Conservation (phyloP, 257 asterid genomes). For the Jacaranda mimosifolia region DNA sequence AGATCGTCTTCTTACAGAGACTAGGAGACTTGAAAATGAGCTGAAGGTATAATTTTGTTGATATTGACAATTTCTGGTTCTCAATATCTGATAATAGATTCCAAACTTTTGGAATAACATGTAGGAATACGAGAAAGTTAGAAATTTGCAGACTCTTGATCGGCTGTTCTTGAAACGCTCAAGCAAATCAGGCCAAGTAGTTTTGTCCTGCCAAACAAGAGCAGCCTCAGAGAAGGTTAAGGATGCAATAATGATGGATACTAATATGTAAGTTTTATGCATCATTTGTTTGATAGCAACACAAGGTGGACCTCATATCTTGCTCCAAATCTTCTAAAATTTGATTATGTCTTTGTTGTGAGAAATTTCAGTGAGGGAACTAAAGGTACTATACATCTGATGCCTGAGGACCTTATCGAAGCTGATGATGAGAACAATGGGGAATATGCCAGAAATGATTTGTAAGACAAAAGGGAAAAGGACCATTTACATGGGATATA, state of each 20-base stretch:
- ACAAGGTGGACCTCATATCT: not conserved
- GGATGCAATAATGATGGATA: constrained; percentile 25
- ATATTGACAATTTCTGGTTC: not conserved
- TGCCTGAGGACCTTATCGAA: constrained; percentile 19
- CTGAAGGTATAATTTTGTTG: constrained; percentile 47
- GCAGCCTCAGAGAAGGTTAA: constrained; percentile 28
- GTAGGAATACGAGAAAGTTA: constrained; percentile 38
- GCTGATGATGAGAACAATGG: not conserved
- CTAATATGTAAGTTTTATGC: constrained; percentile 31
- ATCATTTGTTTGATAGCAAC: not conserved
- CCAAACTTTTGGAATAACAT: too few species aligned
- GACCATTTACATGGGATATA: not conserved
- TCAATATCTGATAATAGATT: not conserved
- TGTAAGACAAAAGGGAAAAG: constrained; percentile 39
- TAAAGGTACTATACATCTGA: constrained; percentile 34
- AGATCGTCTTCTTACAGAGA: constrained; percentile 55
- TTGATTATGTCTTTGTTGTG: not conserved
- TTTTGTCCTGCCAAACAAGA: not conserved
- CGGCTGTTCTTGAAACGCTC: constrained; percentile 24
- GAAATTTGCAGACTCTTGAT: constrained; percentile 38
- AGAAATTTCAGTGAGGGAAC: constrained; percentile 38
- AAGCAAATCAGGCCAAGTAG: not conserved
- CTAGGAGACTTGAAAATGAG: constrained; percentile 46
- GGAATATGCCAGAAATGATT: not conserved
- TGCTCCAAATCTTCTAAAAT: not conserved